Base-by-base conservation (phyloP, 1,284 basidiomycete genomes). In the Schizophyllum amplum region DNA sequence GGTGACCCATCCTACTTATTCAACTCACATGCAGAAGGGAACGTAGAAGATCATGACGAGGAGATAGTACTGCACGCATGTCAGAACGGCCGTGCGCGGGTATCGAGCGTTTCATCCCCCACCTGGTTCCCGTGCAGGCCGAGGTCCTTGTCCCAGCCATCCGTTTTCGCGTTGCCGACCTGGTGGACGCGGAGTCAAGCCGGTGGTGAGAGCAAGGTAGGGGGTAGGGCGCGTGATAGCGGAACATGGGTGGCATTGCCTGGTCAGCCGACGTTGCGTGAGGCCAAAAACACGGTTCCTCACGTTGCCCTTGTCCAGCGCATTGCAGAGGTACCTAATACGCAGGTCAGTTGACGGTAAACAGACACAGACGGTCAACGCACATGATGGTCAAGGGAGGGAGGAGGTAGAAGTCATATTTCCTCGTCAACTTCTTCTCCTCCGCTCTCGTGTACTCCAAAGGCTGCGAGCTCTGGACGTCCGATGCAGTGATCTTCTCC, bases 181-280 rank as follows among this genome's bases (percentile, higher is more conserved):
- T 76, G 74, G 59, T 76, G 72, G 33, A 17, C 17, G 33, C 33
- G 33, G 33, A 42, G 33, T 42, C 13, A 17, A 3, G 33, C 33
- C 33, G 33, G 17, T 42, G n/a, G 33, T 42, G 17, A 13, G 33
- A 9, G 33, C 13, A 42, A 9, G 33, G 33, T 42, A 17, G 33
- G 13, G 33, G 33, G 33, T 9, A 42, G 33, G 7, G 33, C 33
- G 33, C 20, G 42, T 49, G 22, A 49, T 49, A 57, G 24, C 48
- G 13, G 71, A 62, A 76, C 73, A 69, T 77, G 73, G 4, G 75
- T 75, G 52, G 75, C 78, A 1, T 78, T 61, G 80, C 77, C 20
- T 80, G 80, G 64, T 82, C 81, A 42, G 4, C 75, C 78, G 15
- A 81, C 75, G 60, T 81, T 81, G 5, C 61, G 57, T 61, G n/a